Conservation (phyloP, 805 yeast species). For the Zygoascus tannicola region DNA sequence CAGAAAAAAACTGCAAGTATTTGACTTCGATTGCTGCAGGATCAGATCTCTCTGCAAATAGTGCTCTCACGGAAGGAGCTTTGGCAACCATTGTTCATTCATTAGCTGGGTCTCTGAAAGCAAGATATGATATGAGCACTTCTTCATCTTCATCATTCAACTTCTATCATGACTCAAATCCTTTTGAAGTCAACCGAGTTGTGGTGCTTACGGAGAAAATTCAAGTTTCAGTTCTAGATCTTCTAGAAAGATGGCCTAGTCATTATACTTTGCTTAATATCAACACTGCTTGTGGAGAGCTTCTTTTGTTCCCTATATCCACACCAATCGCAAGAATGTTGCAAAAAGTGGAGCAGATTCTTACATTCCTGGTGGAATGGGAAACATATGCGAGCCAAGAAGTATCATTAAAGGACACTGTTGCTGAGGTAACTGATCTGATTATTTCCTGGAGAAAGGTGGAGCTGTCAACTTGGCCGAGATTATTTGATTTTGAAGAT, state of each 20-base stretch:
- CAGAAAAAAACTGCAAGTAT: background rate
- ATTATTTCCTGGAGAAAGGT: conserved; percentile 87
- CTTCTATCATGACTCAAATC: conserved; percentile 59
- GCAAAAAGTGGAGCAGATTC: conserved; percentile 78
- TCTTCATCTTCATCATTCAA: conserved; percentile 26
- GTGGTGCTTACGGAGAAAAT: conserved; percentile 39
- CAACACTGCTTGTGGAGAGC: conserved; percentile 53
- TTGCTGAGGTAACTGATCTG: conserved; percentile 50
- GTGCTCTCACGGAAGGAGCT: background rate
- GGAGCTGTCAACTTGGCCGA: conserved; percentile 80
- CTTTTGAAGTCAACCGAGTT: conserved; percentile 53
- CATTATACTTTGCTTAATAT: conserved; percentile 79
- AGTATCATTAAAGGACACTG: conserved; percentile 50
- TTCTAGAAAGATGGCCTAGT: conserved; percentile 80
- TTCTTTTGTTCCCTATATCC: conserved; percentile 48
- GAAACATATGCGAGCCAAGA: conserved; percentile 80
- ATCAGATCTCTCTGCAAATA: background rate
- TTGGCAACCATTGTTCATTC: background rate
- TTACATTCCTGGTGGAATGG: conserved; percentile 82
- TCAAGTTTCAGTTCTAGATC: conserved; percentile 35
- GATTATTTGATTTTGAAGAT: conserved; percentile 55
- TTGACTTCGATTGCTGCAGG: background rate
- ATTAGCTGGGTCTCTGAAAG: background rate
- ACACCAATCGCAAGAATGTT: conserved; percentile 72
- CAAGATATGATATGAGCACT: background rate